These are phyloP conservation scores for Podila horticola DNA, from an alignment of 192 early-diverging fungal genomes.

Conservation along the genomic window DNA sequence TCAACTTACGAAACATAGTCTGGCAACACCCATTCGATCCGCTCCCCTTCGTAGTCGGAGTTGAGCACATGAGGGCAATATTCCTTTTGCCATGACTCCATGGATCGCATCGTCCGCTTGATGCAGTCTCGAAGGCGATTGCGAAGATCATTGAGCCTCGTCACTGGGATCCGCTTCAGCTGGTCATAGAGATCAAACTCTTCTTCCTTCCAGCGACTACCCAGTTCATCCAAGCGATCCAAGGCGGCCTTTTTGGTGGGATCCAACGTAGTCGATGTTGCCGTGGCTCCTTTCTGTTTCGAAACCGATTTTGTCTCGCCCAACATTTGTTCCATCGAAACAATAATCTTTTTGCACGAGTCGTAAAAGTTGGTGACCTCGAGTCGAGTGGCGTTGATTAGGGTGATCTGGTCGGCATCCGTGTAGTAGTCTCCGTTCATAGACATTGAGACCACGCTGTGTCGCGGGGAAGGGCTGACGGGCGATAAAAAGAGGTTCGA, in stretches of 20 bases:
- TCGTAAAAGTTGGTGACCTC: constrained; percentile 63
- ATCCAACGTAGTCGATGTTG: not conserved
- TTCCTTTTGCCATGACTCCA: constrained; percentile 63
- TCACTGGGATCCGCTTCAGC: constrained; percentile 32
- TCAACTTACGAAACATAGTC: constrained; percentile 60
- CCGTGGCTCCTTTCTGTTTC: constrained; percentile 9
- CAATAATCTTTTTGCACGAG: constrained; percentile 55
- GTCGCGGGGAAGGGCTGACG: not conserved
- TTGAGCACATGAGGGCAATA: constrained; percentile 28
- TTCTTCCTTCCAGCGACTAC: constrained; percentile 51
- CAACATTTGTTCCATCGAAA: constrained; percentile 51
- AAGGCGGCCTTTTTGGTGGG: constrained; percentile 21
- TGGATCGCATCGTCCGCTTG: constrained; percentile 41
- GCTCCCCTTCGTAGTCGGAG: constrained; percentile 14
- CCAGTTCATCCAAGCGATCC: constrained; percentile 37
- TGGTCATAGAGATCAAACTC: constrained; percentile 58
- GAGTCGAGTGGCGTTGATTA: constrained; percentile 32
- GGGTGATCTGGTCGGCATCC: constrained; percentile 33
- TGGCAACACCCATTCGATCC: constrained; percentile 58
- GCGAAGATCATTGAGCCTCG: constrained; percentile 64
- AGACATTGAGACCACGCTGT: constrained; percentile 12
- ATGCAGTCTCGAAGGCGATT: constrained; percentile 52
- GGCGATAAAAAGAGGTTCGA: constrained; percentile 10
- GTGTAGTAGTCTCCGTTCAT: constrained; percentile 43
- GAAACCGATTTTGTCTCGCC: constrained; percentile 41